Conservation (phyloP, 2,329 filamentous ascomycete species). For the Dothistroma pini region DNA sequence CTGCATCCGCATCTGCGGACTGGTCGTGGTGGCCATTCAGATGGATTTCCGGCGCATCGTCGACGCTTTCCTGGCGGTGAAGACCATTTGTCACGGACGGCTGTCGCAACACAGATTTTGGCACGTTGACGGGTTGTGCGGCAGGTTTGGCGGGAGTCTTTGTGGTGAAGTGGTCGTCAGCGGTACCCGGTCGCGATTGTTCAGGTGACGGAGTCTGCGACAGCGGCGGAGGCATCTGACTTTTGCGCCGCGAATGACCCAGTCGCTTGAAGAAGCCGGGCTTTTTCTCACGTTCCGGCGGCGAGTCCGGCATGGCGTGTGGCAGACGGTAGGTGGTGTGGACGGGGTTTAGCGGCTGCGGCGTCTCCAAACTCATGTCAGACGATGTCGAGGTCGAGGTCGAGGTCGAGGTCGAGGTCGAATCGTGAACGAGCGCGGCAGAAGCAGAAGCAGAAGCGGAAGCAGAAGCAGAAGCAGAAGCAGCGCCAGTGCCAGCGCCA, state of each 20-base stretch:
- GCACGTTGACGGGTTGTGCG: not conserved
- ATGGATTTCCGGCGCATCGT: not conserved
- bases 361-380: not conserved
- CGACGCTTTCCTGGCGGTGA: not conserved
- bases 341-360: not conserved
- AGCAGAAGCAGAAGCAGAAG: no score
- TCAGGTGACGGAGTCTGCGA: not conserved
- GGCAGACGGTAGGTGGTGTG: not conserved
- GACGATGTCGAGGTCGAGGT: not conserved
- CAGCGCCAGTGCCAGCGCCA: not conserved
- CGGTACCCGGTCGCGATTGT: not conserved
- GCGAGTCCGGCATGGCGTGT: conserved; percentile 3
- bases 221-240: not conserved
- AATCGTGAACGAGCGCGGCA: no score
- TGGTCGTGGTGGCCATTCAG: conserved; percentile 14
- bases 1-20: conserved; percentile 10
- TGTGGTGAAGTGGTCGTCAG: not conserved
- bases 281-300: conserved; percentile 15
- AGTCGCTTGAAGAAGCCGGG: conserved; percentile 18
- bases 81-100: not conserved
- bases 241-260: conserved; percentile 11
- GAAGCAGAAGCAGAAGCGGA: no score
- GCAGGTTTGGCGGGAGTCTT: not conserved
- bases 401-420: not conserved
- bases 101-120: not conserved